Conservation (phyloP, 164 flowering plant genomes). For the Berberis thunbergii region DNA sequence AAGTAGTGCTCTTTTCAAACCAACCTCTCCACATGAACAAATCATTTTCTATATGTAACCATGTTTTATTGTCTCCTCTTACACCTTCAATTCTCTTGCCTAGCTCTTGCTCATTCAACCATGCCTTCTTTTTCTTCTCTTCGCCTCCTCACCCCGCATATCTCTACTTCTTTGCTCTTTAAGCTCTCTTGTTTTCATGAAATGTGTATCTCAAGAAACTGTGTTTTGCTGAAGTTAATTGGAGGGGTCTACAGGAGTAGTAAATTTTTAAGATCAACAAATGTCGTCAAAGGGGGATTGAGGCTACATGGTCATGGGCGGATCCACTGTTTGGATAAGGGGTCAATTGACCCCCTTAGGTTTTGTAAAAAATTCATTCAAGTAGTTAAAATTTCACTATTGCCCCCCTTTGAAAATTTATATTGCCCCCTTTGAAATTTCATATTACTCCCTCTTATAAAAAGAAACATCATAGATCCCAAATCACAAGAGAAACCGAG, state of each 20-base stretch:
- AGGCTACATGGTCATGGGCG: conserved; percentile 39
- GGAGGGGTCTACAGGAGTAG: conserved; percentile 5
- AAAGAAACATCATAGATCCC: too few relatives aligned
- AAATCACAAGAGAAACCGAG: too few relatives aligned
- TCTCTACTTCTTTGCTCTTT: not conserved
- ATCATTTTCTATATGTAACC: too few relatives aligned
- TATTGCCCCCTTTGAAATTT: too few relatives aligned
- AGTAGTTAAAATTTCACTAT: too few relatives aligned
- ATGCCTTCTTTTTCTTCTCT: conserved; percentile 2
- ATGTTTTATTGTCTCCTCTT: not conserved
- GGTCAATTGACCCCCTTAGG: too few relatives aligned
- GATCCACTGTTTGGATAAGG: not conserved
- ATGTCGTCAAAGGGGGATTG: conserved; percentile 28
- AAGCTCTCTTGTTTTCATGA: conserved; percentile 4
- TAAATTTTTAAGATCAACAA: conserved; percentile 1
- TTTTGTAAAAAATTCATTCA: too few relatives aligned
- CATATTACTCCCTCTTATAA: too few relatives aligned
- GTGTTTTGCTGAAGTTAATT: not conserved
- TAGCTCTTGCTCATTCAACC: not conserved
- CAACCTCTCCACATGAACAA: not conserved
- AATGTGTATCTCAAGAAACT: conserved; percentile 2
- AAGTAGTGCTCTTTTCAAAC: not conserved
- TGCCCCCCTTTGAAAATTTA: too few relatives aligned
- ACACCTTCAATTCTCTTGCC: not conserved
- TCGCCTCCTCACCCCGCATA: too few relatives aligned